These are phyloP conservation scores for Phalaenopsis aphrodite DNA, from an alignment of 106 monocot genomes.

Conservation along the genomic window DNA sequence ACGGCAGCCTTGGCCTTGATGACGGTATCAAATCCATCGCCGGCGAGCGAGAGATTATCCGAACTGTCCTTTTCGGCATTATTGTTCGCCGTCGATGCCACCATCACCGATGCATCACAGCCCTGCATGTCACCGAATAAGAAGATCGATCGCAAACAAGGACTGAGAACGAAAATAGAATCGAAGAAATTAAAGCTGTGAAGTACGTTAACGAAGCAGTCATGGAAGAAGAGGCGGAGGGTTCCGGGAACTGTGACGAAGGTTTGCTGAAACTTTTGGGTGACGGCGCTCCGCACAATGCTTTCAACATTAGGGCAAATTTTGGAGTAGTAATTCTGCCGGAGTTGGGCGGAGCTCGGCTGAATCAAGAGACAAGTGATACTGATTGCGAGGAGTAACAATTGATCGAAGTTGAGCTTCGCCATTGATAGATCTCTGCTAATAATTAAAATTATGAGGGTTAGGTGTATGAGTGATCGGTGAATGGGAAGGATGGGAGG, in stretches of 20 bases:
- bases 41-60: slow-evolving; percentile 75
- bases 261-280: slow-evolving; percentile 50
- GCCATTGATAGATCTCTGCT: not conserved
- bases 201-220: slow-evolving; percentile 61
- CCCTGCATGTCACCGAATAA: slow-evolving; percentile 30
- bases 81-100: slow-evolving; percentile 49
- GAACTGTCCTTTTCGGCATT: slow-evolving; percentile 82
- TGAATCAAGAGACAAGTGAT: not conserved
- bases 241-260: slow-evolving; percentile 66
- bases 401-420: not conserved
- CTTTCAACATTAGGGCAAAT: slow-evolving; percentile 75
- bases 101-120: slow-evolving; percentile 78
- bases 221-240: slow-evolving; percentile 89
- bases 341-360: slow-evolving; percentile 32
- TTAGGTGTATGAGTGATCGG: not conserved
- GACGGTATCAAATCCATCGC: slow-evolving; percentile 89
- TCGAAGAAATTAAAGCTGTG: not conserved
- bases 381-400: not conserved
- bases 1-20: slow-evolving; percentile 90
- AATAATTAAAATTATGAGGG: not conserved
- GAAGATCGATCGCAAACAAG: not conserved
- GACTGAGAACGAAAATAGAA: too few species aligned
- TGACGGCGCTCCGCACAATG: slow-evolving; percentile 53
- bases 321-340: slow-evolving; percentile 57
- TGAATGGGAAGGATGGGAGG: not conserved